Conservation (phyloP, 306 rosid species). For the Adenanthera pavonina region DNA sequence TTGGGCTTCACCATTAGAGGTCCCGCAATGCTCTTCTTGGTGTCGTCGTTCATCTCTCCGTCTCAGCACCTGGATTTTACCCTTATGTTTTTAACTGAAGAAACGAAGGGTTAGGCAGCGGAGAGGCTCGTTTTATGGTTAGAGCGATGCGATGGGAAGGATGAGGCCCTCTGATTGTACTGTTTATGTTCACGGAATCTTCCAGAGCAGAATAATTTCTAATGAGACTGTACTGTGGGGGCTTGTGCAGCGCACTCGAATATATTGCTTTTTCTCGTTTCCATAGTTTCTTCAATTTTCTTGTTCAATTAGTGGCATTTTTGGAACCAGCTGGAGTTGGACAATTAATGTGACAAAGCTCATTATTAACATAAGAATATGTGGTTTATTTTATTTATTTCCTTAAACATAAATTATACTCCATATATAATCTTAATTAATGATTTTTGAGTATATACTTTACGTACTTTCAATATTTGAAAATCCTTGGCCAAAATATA, state of each 20-base stretch:
- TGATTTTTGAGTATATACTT: no score
- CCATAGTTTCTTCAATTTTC: neutral
- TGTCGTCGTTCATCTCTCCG: constrained; percentile 65
- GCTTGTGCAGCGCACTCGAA: neutral
- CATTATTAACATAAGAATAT: neutral
- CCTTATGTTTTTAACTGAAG: neutral
- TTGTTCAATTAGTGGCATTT: neutral
- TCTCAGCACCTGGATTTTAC: neutral
- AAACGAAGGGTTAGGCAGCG: neutral
- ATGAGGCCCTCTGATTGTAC: neutral
- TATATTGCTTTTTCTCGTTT: neutral
- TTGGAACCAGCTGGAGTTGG: neutral
- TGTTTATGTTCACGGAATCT: neutral
- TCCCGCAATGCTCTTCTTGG: constrained; percentile 63
- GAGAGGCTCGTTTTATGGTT: neutral
- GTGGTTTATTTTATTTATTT: neutral
- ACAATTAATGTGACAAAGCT: neutral
- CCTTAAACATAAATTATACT: neutral
- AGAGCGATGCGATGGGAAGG: neutral
- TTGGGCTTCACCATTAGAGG: constrained; percentile 50
- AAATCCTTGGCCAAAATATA: no score
- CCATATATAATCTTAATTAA: no score
- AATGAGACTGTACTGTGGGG: neutral
- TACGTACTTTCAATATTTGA: no score
- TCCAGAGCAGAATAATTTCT: neutral